Percentiles rank a stretch among this genome's conserved stretches.
phyloP scores from a whole-genome alignment of 2,329 filamentous ascomycete species.

The Hymenoscyphus linearis region DNA sequence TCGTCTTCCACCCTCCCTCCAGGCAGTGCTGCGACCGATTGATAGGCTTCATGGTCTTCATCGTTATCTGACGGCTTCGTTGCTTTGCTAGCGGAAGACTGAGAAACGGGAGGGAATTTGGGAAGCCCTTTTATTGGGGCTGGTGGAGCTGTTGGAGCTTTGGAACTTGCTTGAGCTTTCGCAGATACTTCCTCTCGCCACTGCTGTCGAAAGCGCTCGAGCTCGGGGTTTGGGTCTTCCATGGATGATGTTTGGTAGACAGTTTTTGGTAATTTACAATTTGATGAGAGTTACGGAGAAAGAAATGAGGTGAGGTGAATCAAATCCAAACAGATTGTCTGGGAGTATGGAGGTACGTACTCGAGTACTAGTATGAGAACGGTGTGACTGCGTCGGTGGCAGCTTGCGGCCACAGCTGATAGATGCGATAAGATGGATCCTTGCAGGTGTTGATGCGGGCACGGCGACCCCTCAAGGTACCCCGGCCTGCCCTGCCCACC shows the following conservation, averaged over 20 bases:
- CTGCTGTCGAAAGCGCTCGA: constrained; percentile 79
- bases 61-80: constrained; percentile 13
- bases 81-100: constrained; percentile 11
- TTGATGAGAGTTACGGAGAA: neutral
- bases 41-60: constrained; percentile 15
- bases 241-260: constrained; percentile 11
- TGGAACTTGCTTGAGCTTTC: constrained; percentile 19
- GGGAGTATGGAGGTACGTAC: too few species aligned
- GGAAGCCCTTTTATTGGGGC: constrained; percentile 16
- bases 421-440: neutral
- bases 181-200: constrained; percentile 67
- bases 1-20: constrained; percentile 2
- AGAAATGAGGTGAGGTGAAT: constrained; percentile 2
- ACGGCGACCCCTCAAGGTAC: too few species aligned
- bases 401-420: neutral
- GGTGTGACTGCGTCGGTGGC: constrained; percentile 1
- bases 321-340: neutral
- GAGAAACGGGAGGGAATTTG: constrained; percentile 18
- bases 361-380: neutral
- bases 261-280: constrained; percentile 7
- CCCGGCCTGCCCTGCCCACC: too few species aligned
- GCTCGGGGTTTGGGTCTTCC: constrained; percentile 57
- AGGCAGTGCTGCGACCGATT: constrained; percentile 11
- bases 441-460: too few species aligned
- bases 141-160: constrained; percentile 10